Evolutionary conservation across 495 filamentous ascomycete species (phyloP).

Genomic region (Paragyromitra xinjiangensis): DNA sequence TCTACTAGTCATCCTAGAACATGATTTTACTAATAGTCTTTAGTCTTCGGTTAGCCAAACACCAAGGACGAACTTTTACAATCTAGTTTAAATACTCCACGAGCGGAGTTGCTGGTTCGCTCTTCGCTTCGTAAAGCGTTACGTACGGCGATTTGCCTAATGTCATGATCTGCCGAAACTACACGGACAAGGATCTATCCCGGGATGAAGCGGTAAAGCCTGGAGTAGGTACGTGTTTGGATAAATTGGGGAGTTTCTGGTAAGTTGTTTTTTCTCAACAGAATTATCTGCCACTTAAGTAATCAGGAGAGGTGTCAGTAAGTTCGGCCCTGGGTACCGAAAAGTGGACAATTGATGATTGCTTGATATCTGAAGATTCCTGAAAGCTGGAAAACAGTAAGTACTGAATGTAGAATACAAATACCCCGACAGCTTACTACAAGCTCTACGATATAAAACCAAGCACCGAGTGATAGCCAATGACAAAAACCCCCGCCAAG

Average conservation of each 20-base stretch:
- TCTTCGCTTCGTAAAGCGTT: neutral
- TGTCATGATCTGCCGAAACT: constrained; percentile 1
- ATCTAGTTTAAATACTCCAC: neutral
- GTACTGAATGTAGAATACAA: too few relatives aligned
- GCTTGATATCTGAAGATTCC: neutral
- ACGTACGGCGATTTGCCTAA: neutral
- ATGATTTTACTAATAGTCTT: too few relatives aligned
- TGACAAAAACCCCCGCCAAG: constrained; percentile 21
- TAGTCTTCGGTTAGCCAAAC: neutral
- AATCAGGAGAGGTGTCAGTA: neutral
- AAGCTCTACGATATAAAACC: neutral
- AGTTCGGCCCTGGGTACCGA: neutral
- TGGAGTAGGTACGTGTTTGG: neutral
- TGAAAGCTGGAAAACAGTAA: too few relatives aligned
- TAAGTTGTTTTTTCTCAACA: neutral
- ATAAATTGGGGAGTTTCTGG: neutral
- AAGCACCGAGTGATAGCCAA: constrained; percentile 17
- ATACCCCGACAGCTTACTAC: neutral
- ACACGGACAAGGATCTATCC: neutral
- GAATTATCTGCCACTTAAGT: neutral
- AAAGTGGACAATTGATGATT: neutral
- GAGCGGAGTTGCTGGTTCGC: neutral
- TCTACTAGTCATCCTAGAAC: neutral
- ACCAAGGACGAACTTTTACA: neutral
- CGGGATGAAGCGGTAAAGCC: neutral